A percentile compares a stretch with the other conserved stretches of the same genome.
Conservation (phyloP, 208 protist genomes). For the Crithidia mellificae region DNA sequence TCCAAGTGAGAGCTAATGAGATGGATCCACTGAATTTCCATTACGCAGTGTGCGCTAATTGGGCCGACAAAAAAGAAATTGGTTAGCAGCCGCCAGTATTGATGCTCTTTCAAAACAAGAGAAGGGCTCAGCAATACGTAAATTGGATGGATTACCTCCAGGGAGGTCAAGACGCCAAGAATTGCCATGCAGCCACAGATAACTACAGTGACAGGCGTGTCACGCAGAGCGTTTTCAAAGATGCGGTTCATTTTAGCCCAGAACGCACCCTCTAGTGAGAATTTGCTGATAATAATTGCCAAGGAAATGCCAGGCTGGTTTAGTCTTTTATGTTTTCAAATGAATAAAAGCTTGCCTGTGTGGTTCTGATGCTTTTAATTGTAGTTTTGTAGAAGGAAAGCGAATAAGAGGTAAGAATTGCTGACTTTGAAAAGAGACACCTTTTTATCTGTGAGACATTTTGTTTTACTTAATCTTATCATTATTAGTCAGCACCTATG, state of each 20-base stretch:
- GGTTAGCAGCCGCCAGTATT: constrained; percentile 85
- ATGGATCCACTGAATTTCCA: constrained; percentile 74
- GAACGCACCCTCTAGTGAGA: not conserved
- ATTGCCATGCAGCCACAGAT: constrained; percentile 41
- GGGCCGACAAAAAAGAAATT: constrained; percentile 74
- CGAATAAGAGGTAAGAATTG: too few relatives aligned
- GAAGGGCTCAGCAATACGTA: constrained; percentile 73
- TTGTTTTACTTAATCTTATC: too few relatives aligned
- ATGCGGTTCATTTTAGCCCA: constrained; percentile 22
- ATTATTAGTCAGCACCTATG: too few relatives aligned
- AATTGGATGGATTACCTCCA: constrained; percentile 68
- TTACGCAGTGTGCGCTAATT: constrained; percentile 51
- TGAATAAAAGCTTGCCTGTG: too few relatives aligned
- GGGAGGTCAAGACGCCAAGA: constrained; percentile 37
- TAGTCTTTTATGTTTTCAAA: too few relatives aligned
- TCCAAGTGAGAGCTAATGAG: constrained; percentile 60
- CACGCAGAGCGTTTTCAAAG: constrained; percentile 25
- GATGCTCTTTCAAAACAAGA: constrained; percentile 69
- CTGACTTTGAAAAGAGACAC: too few relatives aligned
- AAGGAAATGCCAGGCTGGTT: not conserved
- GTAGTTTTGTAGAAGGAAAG: too few relatives aligned
- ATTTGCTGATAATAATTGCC: not conserved
- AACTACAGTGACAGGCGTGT: constrained; percentile 30
- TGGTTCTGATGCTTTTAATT: too few relatives aligned
- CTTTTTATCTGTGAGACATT: too few relatives aligned